Conservation (phyloP, 1,284 basidiomycete genomes). For the Heterobasidion annosum region DNA sequence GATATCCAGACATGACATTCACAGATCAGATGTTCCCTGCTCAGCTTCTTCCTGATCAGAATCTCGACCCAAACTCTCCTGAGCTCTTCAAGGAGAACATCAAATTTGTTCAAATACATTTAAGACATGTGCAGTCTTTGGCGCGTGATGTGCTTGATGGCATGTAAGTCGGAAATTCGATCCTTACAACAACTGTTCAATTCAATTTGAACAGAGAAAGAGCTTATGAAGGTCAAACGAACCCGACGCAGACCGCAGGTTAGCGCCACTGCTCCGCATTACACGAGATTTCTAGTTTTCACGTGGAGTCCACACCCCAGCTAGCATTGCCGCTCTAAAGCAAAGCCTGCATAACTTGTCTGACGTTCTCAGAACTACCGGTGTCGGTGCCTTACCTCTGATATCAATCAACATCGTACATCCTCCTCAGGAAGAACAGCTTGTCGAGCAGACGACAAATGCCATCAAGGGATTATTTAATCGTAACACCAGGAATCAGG, state of each 20-base stretch:
- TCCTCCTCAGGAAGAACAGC: conserved; percentile 22
- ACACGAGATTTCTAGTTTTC: neutral
- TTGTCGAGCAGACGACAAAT: conserved; percentile 25
- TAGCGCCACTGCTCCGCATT: conserved; percentile 9
- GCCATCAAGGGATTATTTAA: conserved; percentile 31
- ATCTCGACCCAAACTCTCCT: conserved; percentile 39
- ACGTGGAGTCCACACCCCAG: conserved; percentile 16
- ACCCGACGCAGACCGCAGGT: conserved; percentile 41
- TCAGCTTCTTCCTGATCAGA: conserved; percentile 2
- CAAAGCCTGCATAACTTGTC: conserved; percentile 32
- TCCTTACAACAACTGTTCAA: neutral
- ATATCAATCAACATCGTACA: conserved; percentile 14
- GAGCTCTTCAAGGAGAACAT: conserved; percentile 48
- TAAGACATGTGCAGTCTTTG: conserved; percentile 32
- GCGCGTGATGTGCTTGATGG: conserved; percentile 35
- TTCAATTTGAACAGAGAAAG: conserved; percentile 30
- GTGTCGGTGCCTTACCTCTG: conserved; percentile 42
- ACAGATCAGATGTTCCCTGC: neutral
- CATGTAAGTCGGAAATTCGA: conserved; percentile 31
- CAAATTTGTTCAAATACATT: conserved; percentile 32
- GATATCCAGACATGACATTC: neutral
- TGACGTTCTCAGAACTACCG: conserved; percentile 38
- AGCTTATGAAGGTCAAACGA: conserved; percentile 40
- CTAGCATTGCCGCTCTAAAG: conserved; percentile 34
- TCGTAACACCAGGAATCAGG: conserved; percentile 29